phyloP scores from a whole-genome alignment of 73 alveolate species.

The Breviolum minutum region DNA sequence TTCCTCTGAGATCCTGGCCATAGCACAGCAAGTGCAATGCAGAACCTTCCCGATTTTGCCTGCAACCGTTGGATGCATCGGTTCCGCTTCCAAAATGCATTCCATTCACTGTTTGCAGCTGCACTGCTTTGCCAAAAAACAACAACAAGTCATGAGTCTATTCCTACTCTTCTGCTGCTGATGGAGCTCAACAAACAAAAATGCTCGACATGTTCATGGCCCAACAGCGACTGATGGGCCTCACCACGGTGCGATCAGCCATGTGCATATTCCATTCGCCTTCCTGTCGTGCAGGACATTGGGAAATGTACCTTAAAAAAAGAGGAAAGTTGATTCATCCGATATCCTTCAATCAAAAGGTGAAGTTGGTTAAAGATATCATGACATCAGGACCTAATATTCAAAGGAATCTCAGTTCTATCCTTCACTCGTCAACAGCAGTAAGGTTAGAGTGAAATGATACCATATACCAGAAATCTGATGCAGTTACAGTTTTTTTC shows the following conservation, averaged over 20 bases:
- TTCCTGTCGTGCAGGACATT: neutral
- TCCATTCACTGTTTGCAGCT: neutral
- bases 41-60: slow-evolving; percentile 24
- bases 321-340: no score
- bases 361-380: no score
- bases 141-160: neutral
- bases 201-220: neutral
- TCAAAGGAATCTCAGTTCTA: no score
- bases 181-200: neutral
- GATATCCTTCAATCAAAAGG: no score
- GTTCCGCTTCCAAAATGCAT: no score
- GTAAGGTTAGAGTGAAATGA: no score
- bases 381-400: no score
- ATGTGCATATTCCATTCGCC: slow-evolving; percentile 36
- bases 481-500: no score
- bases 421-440: no score
- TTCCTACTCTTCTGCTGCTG: neutral
- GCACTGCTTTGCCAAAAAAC: neutral
- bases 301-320: neutral
- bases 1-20: neutral
- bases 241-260: slow-evolving; percentile 49
- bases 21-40: slow-evolving; percentile 52
- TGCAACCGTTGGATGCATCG: no score
- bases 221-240: neutral
- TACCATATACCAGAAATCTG: no score